Base-by-base conservation (phyloP, 2,329 filamentous ascomycete species). In the Gliomastix tumulicola region DNA sequence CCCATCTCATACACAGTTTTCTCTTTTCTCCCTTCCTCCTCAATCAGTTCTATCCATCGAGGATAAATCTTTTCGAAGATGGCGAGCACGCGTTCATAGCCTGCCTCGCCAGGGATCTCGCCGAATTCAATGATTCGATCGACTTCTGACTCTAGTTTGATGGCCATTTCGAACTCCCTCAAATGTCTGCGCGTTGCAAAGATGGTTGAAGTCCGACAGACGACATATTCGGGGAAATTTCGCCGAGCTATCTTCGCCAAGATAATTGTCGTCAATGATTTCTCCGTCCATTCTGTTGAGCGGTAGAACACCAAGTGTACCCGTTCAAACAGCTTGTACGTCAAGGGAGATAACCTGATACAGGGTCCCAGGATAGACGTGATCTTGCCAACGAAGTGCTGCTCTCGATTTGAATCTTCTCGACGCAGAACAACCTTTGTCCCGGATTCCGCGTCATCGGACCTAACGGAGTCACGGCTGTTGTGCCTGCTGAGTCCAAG, bases 241-340 rank as follows among this genome's bases (percentile, higher is more conserved):
- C 87, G 75, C 30, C 80, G 76, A 3, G 89, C 86, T 39, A 94
- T 94, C 44, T 90, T 89, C 7, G 92, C 87, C 6, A 98, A 71
- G 31, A 98, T 95, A 37, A 97, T 90, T 0, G 89, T 90, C 2
- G 88, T 97, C 12, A 98, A 66, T 2, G 90, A 96, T 57, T 95
- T 97, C 50, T 97, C 90, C 0, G 89, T 94, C 92, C 92, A 98
- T 55, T 95, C 86, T 0, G 88, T 94, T 9, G 89, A 96, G 40
- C 90, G 76, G 57, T 97, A 97, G 57, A 96, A 98, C 20, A 98
- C 88, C 3, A 98, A 66, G 61, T 97, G 92, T 1, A 97, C 88
- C 19, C 92, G 78, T 57, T 96, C 88, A 50, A 98, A 98, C 1
- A 98, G 72, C 49, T 81, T 87, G 43, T 88, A 74, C 1, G 82